These are phyloP conservation scores for Byssothecium circinans DNA, from an alignment of 2,329 filamentous ascomycete species.

Conservation along the genomic window DNA sequence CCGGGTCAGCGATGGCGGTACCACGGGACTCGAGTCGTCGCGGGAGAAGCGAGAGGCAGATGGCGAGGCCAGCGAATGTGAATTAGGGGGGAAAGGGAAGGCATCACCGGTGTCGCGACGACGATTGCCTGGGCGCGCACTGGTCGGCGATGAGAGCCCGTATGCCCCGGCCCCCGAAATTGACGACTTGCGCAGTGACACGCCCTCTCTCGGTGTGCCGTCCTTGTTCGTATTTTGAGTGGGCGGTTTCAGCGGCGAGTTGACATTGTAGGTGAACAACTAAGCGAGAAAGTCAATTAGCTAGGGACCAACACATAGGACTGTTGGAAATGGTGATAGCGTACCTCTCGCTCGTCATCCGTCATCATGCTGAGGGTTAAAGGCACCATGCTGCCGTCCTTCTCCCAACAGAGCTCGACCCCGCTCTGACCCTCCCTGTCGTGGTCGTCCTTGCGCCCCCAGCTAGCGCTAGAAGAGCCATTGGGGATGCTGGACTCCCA, in stretches of 20 bases:
- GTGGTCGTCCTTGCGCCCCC: constrained; percentile 76
- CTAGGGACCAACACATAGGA: constrained; percentile 3
- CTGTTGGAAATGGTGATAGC: constrained; percentile 22
- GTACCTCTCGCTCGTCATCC: constrained; percentile 66
- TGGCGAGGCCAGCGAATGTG: constrained; percentile 61
- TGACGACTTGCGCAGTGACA: constrained; percentile 78
- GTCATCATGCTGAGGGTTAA: constrained; percentile 73
- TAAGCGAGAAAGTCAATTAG: constrained; percentile 46
- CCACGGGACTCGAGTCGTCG: constrained; percentile 64
- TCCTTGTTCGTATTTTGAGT: constrained; percentile 67
- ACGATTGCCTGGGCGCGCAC: constrained; percentile 71
- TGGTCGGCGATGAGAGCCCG: constrained; percentile 72
- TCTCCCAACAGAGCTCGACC: constrained; percentile 91
- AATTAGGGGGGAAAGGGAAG: constrained; percentile 56
- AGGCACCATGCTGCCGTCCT: constrained; percentile 68
- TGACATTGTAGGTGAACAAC: constrained; percentile 84
- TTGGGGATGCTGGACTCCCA: constrained; percentile 80
- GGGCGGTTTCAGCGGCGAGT: constrained; percentile 87
- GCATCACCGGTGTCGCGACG: constrained; percentile 84
- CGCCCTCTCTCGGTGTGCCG: constrained; percentile 56
- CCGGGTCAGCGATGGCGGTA: constrained; percentile 61
- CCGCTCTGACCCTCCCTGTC: constrained; percentile 72
- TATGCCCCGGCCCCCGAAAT: constrained; percentile 70
- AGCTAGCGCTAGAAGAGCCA: constrained; percentile 59
- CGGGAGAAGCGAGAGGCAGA: constrained; percentile 62